Evolutionary conservation across 176 grass and related monocot genomes (phyloP), one percentile per base, ranked within the genome.

Genomic region (Oryza nivara): DNA sequence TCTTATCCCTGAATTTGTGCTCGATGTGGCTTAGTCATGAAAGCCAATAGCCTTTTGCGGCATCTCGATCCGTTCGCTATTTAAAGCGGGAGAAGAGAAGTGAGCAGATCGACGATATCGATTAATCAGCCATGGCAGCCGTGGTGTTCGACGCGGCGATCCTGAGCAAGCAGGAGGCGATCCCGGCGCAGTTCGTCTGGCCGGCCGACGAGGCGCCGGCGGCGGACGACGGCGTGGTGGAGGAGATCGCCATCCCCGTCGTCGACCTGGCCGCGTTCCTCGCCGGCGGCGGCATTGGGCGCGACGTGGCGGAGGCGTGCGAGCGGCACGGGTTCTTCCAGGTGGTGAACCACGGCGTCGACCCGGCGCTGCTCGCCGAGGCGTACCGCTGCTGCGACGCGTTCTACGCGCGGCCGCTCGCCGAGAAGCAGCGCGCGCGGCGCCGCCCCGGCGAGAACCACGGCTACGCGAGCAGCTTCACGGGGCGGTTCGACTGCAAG

Each of bases 401-500:
- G 66, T 98, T 98, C 93, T 95, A 85, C 84, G 73, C 65, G 70
- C 90, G 51, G 66, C 81, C 96, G 16, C 87, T 95, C 74, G 76
- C 80, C 14, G 91, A 92, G 83, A 98, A 98, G 88, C 89, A 89
- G 82, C 88, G 78, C 19, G 96, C 93, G 78, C 83, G 75, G 74
- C 76, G 93, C 0, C 67, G 65, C 1, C 83, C 74, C 16, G 89
- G 91, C 2, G 91, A 98, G 88, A 90, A 69, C 72, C 84, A 92
- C 73, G 96, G 93, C 47, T 98, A 94, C 84, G 96, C 96, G 3
- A 93, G 96, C 73, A 95, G 96, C 84, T 98, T 94, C 80, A 85
- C 91, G 0, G 87, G 78, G 0, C 67, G 93, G 81, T 84, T 67
- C 74, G 8, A n/a, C 60, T 17, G 32, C 69, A 36, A 17, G 82